Percentiles rank a stretch among this genome's conserved stretches.
phyloP scores from a whole-genome alignment of 768 basidiomycete genomes.

The Pulveroboletus sp. region DNA sequence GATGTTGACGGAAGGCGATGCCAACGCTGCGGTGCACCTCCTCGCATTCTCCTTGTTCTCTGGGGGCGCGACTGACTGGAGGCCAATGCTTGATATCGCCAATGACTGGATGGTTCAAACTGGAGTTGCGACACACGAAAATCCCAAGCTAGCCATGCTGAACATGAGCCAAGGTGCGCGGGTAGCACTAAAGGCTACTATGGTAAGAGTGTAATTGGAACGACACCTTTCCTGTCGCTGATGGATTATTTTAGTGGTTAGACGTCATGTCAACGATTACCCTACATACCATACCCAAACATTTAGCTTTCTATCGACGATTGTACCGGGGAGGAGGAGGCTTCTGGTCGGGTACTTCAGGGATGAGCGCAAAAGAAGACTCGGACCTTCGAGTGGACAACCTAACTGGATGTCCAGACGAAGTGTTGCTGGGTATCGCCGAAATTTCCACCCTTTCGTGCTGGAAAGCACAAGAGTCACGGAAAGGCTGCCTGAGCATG shows the following conservation, averaged over 20 bases:
- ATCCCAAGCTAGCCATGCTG: slow-evolving; percentile 56
- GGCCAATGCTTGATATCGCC: slow-evolving; percentile 61
- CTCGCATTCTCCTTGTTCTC: slow-evolving; percentile 69
- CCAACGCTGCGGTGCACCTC: slow-evolving; percentile 74
- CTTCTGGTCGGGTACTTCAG: slow-evolving; percentile 39
- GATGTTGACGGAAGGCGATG: slow-evolving; percentile 61
- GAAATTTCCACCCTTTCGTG: slow-evolving; percentile 68
- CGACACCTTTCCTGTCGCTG: slow-evolving; percentile 4
- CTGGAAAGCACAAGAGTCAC: slow-evolving; percentile 67
- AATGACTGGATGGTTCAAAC: slow-evolving; percentile 74
- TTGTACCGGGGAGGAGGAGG: slow-evolving; percentile 52
- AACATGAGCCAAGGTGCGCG: slow-evolving; percentile 51
- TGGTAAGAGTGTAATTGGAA: slow-evolving; percentile 48
- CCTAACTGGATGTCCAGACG: slow-evolving; percentile 76
- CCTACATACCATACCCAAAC: slow-evolving; percentile 57
- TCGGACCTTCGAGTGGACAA: slow-evolving; percentile 58
- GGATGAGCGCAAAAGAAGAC: slow-evolving; percentile 32
- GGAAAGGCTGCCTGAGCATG: slow-evolving; percentile 64
- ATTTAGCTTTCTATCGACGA: slow-evolving; percentile 60
- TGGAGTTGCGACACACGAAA: slow-evolving; percentile 58
- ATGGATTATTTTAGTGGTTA: slow-evolving; percentile 54
- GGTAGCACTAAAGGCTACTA: slow-evolving; percentile 62
- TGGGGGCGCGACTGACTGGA: slow-evolving; percentile 68
- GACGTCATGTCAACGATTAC: slow-evolving; percentile 72
- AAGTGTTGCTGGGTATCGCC: slow-evolving; percentile 69